A percentile compares a stretch with the other conserved stretches of the same genome.
phyloP scores from a whole-genome alignment of 305 asterid species.

The Fraxinus sp. region DNA sequence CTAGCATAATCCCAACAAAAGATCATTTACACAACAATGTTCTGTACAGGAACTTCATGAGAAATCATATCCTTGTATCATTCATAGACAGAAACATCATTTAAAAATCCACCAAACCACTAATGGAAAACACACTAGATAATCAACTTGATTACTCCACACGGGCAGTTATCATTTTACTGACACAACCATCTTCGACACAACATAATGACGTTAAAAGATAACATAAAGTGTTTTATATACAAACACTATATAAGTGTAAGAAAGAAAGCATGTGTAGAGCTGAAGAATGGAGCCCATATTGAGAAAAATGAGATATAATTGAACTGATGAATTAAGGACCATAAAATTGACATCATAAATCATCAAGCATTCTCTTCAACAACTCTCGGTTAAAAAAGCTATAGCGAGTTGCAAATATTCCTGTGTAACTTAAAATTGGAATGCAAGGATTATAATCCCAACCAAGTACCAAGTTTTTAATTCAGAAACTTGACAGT shows the following conservation, averaged over 20 bases:
- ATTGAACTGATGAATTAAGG: background rate
- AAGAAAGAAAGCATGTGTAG: background rate
- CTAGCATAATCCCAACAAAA: background rate
- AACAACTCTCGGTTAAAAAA: background rate
- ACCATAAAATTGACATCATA: background rate
- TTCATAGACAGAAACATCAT: background rate
- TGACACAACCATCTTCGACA: background rate
- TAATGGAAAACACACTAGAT: background rate
- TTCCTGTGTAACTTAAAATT: background rate
- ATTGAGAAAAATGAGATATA: background rate
- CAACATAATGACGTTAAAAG: background rate
- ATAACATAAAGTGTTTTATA: background rate
- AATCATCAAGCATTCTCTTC: background rate
- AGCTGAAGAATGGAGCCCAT: background rate
- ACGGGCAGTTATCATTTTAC: background rate
- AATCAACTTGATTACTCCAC: background rate
- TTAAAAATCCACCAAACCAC: background rate
- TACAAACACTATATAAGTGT: background rate
- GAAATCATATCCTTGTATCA: background rate
- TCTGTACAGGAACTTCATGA: background rate
- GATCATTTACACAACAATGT: background rate
- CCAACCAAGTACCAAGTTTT: background rate
- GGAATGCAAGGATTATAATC: background rate
- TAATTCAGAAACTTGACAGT: background rate
- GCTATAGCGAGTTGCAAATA: background rate